Base-by-base conservation (phyloP, 352 stramenopile species). In the Phytophthora sojae region DNA sequence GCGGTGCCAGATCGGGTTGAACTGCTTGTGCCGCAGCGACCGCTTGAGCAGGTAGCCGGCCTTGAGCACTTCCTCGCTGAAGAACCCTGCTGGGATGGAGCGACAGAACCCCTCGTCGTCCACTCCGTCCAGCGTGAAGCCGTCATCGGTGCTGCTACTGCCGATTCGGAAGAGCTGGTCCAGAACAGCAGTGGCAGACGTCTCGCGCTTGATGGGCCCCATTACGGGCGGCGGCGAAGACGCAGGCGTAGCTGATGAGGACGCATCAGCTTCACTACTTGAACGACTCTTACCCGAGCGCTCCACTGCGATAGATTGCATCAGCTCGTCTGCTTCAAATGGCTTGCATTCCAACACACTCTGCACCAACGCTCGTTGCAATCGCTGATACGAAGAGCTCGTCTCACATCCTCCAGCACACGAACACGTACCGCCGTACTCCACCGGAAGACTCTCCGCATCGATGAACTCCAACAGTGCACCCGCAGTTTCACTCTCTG, bases 11-110 rank as follows among this genome's bases (percentile, higher is more conserved):
- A 94, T 94, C 50, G 86, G 86, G 45, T 88, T 90, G 77, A 90
- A 94, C 63, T 93, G 85, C 78, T 95, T 96, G 80, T 95, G 86
- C 2, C 89, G 88, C 35, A 96, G 79, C 45, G 91, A 94, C n/a
- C 90, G 82, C 79, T 96, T 94, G 56, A 97, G 86, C 63, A 95
- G 56, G 57, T 90, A 96, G 1, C 90, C 83, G 3, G 82, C 82
- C 56, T 85, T 85, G 29, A 94, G 52, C 14, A 94, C 87, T 60
- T 93, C 81, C n/a, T 90, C 86, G 6, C 71, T 73, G 64, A 91
- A 91, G 37, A 81, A 80, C 1, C 76, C 71, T 2, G 73, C 45
- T 12, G 75, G 73, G 47, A 86, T 86, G 5, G 72, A 76, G 23
- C 67, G 72, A 23, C 61, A 71, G 39, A 84, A 79, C 0, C 64